Evolutionary conservation across 73 alveolate genomes (phyloP).

Genomic region (Paraurostyla sp.): DNA sequence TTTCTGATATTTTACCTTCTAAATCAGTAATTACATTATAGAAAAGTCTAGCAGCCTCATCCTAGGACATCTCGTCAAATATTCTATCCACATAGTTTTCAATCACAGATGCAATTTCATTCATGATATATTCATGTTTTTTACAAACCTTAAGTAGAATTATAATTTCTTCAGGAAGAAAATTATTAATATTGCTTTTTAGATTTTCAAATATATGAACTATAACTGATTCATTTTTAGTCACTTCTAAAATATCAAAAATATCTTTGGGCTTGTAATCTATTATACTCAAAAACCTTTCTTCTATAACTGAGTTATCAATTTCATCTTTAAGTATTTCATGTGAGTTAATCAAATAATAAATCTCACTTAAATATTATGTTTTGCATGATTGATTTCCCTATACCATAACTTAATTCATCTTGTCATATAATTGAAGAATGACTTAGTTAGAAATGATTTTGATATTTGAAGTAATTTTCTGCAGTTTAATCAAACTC

Average conservation of each 20-base stretch:
- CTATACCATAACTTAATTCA: background rate
- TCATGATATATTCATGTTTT: background rate
- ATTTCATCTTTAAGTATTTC: background rate
- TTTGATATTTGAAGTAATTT: background rate
- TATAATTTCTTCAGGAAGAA: slow-evolving; percentile 27
- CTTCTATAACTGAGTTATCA: background rate
- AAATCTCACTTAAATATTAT: background rate
- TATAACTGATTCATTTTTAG: background rate
- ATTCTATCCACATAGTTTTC: background rate
- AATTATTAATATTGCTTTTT: background rate
- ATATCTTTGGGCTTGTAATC: slow-evolving; percentile 30
- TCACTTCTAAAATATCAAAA: background rate
- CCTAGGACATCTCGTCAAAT: slow-evolving; percentile 1
- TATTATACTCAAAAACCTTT: background rate
- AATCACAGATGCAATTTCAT: background rate
- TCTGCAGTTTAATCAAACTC: background rate
- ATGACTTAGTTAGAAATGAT: background rate
- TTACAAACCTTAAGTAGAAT: background rate
- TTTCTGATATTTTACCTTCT: background rate
- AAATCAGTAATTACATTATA: background rate
- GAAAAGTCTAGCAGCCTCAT: slow-evolving; percentile 17
- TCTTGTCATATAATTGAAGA: background rate
- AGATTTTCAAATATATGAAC: background rate
- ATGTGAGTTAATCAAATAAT: background rate
- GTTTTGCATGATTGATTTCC: background rate